Conservation (phyloP, 2,329 filamentous ascomycete genomes). For the Ceratocystis eucalypticola region DNA sequence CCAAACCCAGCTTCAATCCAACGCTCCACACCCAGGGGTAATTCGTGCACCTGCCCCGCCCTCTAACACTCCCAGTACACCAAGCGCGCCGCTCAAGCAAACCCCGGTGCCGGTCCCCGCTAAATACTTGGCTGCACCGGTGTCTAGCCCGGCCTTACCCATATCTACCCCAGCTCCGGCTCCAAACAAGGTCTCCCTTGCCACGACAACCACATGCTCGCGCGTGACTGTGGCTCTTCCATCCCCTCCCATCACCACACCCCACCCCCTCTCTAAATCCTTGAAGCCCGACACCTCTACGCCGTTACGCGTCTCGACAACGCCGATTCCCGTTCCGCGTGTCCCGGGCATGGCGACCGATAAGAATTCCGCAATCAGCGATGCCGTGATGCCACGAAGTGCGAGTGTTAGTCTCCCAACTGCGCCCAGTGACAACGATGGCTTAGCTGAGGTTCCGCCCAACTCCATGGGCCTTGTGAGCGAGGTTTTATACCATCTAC, state of each 20-base stretch:
- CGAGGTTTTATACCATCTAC: slow-evolving; percentile 39
- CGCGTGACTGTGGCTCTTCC: not conserved
- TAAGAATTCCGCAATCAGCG: not conserved
- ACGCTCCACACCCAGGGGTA: not conserved
- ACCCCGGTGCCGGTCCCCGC: slow-evolving; percentile 34
- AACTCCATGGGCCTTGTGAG: slow-evolving; percentile 39
- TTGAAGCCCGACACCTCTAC: not conserved
- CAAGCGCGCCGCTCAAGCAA: slow-evolving; percentile 25
- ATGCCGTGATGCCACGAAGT: not conserved
- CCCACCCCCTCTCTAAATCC: not conserved
- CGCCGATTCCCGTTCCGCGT: slow-evolving; percentile 26
- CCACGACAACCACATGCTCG: not conserved
- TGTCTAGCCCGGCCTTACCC: not conserved
- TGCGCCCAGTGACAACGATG: slow-evolving; percentile 22
- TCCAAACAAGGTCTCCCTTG: not conserved
- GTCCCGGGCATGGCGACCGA: not conserved
- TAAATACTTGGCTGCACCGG: slow-evolving; percentile 25
- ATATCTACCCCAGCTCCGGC: slow-evolving; percentile 13
- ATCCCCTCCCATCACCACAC: not conserved
- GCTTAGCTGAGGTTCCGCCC: slow-evolving; percentile 31
- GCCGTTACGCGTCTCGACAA: slow-evolving; percentile 17
- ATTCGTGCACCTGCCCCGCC: not conserved
- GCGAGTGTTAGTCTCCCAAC: not conserved
- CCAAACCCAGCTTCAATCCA: not conserved
- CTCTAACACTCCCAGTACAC: not conserved